Conservation (phyloP, 2,329 filamentous ascomycete species). For the Zymoseptoria brevis region DNA sequence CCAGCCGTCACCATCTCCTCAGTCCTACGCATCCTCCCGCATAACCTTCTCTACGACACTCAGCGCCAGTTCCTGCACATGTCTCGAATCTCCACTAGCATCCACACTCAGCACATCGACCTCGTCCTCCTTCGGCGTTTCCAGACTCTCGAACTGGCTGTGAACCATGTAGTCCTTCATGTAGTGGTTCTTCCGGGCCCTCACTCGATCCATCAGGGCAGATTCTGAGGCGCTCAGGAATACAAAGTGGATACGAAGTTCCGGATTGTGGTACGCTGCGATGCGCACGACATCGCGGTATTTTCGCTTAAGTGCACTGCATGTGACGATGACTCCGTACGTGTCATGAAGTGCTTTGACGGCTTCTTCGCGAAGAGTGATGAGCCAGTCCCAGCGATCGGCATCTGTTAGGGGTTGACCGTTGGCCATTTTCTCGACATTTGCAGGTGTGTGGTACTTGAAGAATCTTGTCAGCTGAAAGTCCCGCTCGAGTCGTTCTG, state of each 20-base stretch:
- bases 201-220: constrained; percentile 67
- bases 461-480: neutral
- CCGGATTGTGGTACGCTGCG: constrained; percentile 39
- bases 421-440: constrained; percentile 74
- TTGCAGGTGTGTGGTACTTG: constrained; percentile 43
- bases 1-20: neutral
- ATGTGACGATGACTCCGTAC: constrained; percentile 78
- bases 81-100: constrained; percentile 34
- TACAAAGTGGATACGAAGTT: constrained; percentile 68
- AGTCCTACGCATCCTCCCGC: constrained; percentile 7
- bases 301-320: constrained; percentile 91
- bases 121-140: constrained; percentile 60
- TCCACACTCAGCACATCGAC: constrained; percentile 40
- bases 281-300: constrained; percentile 66
- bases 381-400: constrained; percentile 96
- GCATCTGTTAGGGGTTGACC: constrained; percentile 81
- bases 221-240: constrained; percentile 75
- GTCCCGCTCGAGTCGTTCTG: too few relatives aligned
- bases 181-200: constrained; percentile 71
- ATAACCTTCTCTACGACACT: constrained; percentile 34
- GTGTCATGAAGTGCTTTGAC: constrained; percentile 27
- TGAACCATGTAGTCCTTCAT: constrained; percentile 95
- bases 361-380: constrained; percentile 40
- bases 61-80: constrained; percentile 35
- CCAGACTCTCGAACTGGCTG: constrained; percentile 82